A percentile compares a stretch with the other conserved stretches of the same genome.
Evolutionary conservation across 1,284 basidiomycete genomes (phyloP).

Genomic region (Inonotus hispidus): DNA sequence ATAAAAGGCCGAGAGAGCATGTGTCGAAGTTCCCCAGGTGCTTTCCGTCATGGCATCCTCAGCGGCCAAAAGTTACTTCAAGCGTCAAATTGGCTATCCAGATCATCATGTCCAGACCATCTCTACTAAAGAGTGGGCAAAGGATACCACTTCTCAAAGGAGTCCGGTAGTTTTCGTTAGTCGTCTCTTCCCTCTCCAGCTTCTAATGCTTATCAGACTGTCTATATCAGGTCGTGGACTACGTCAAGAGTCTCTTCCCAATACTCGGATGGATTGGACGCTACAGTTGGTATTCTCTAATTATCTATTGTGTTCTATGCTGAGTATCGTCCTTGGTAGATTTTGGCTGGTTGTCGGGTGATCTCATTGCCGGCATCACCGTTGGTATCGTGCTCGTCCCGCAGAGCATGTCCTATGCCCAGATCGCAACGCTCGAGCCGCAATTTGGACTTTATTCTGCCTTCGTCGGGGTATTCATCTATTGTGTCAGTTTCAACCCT

Average conservation of each 20-base stretch:
- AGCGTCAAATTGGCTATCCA: slow-evolving; percentile 55
- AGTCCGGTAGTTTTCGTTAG: slow-evolving; percentile 47
- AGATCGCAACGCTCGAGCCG: slow-evolving; percentile 81
- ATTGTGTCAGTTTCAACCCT: slow-evolving; percentile 51
- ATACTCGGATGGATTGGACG: slow-evolving; percentile 78
- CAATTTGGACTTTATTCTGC: slow-evolving; percentile 96
- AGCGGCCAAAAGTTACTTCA: slow-evolving; percentile 46
- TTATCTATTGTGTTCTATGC: slow-evolving; percentile 9
- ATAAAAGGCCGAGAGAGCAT: background rate
- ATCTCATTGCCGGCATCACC: slow-evolving; percentile 85
- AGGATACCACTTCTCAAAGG: slow-evolving; percentile 26
- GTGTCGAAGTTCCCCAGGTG: slow-evolving; percentile 1
- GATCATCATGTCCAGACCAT: slow-evolving; percentile 54
- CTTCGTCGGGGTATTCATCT: slow-evolving; percentile 82
- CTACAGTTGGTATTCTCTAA: slow-evolving; percentile 61
- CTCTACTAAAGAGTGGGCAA: slow-evolving; percentile 49
- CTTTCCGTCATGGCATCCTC: slow-evolving; percentile 31
- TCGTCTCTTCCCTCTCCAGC: slow-evolving; percentile 11
- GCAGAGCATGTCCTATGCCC: slow-evolving; percentile 81
- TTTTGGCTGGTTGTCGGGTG: slow-evolving; percentile 68
- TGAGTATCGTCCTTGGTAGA: slow-evolving; percentile 35
- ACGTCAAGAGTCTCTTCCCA: slow-evolving; percentile 72
- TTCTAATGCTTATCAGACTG: slow-evolving; percentile 13
- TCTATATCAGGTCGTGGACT: slow-evolving; percentile 45
- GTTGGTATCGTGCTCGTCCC: slow-evolving; percentile 91